These are phyloP conservation scores for Ophiobolus disseminans DNA, from an alignment of 2,329 filamentous ascomycete species.

Conservation along the genomic window DNA sequence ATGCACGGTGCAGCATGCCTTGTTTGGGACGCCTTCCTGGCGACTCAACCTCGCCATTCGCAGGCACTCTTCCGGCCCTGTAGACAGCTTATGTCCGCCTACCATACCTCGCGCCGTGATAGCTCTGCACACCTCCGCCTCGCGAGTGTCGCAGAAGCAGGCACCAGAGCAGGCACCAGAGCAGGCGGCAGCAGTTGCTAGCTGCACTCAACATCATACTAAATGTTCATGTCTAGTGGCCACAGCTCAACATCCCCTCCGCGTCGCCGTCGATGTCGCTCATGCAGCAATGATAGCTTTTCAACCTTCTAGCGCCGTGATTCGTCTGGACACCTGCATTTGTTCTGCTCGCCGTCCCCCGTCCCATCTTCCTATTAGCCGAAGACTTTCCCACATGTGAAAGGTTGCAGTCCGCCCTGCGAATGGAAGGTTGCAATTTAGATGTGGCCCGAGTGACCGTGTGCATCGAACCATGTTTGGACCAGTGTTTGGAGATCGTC, in stretches of 20 bases:
- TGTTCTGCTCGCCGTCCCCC: slow-evolving; percentile 23
- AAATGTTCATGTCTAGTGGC: too few relatives aligned
- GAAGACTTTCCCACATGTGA: slow-evolving; percentile 8
- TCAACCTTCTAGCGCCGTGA: slow-evolving; percentile 18
- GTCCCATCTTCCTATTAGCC: slow-evolving; percentile 20
- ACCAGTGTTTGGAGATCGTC: background rate
- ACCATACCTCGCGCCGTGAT: slow-evolving; percentile 8
- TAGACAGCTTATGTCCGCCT: slow-evolving; percentile 13
- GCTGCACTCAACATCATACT: background rate
- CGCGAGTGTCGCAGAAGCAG: slow-evolving; percentile 4
- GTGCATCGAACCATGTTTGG: slow-evolving; percentile 5
- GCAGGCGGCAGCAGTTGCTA: background rate
- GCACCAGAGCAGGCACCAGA: slow-evolving; percentile 3
- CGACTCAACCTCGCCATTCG: slow-evolving; percentile 11
- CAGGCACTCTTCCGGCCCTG: slow-evolving; percentile 7
- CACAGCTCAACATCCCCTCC: background rate
- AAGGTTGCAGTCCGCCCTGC: slow-evolving; percentile 3
- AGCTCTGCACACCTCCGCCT: slow-evolving; percentile 11
- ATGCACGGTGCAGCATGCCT: slow-evolving; percentile 16
- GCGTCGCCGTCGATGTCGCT: background rate
- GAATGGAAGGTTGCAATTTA: slow-evolving; percentile 7
- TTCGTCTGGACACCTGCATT: slow-evolving; percentile 14
- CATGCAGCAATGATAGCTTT: slow-evolving; percentile 8
- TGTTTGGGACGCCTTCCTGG: slow-evolving; percentile 13
- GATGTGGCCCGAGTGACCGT: slow-evolving; percentile 9